phyloP scores from a whole-genome alignment of 208 protist species.

The Leishmania major region DNA sequence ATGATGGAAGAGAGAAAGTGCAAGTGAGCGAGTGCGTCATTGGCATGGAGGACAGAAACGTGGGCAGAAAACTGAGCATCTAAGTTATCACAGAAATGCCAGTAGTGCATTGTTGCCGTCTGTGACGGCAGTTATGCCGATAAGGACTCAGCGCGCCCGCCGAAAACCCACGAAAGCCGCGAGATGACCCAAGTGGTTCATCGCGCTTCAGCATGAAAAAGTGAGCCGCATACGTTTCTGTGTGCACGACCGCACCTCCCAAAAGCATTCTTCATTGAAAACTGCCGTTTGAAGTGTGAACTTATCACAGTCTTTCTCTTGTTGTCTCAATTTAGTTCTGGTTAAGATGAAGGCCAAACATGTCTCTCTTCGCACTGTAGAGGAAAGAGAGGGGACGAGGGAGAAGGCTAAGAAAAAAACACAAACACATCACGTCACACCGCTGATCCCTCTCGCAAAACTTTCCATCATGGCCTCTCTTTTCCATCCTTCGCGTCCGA shows the following conservation, averaged over 20 bases:
- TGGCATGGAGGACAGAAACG: background rate
- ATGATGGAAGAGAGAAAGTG: background rate
- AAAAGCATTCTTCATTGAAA: background rate
- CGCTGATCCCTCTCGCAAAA: background rate
- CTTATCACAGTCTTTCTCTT: background rate
- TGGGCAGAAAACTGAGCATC: background rate
- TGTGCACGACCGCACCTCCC: background rate
- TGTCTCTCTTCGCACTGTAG: conserved; percentile 15
- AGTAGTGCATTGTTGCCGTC: background rate
- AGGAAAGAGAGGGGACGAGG: background rate
- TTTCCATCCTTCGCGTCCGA: background rate
- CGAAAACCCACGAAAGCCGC: background rate
- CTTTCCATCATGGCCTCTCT: background rate
- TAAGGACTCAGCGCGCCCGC: background rate
- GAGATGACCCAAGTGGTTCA: background rate
- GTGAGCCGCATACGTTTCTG: background rate
- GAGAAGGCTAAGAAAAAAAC: background rate
- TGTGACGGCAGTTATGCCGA: background rate
- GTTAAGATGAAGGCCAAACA: conserved; percentile 27
- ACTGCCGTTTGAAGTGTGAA: background rate
- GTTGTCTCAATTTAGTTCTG: background rate
- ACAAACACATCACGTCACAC: background rate
- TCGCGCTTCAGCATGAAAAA: background rate
- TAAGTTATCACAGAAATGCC: background rate
- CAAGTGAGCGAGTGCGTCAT: background rate